These are phyloP conservation scores for Cicer judaicum DNA, from an alignment of 306 rosid species.

Conservation along the genomic window DNA sequence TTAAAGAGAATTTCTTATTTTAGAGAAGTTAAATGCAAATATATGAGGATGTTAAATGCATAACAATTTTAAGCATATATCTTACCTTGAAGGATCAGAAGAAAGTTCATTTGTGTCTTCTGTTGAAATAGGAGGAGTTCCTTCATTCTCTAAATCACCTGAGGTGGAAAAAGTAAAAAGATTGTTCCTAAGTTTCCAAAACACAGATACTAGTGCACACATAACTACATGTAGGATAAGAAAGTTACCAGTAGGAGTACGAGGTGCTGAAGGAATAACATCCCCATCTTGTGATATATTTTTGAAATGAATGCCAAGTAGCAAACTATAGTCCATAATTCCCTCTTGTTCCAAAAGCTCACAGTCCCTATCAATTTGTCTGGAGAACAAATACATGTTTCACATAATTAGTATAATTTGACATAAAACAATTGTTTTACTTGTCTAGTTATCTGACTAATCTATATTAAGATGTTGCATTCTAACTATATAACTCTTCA, in stretches of 20 bases:
- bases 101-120: constrained; percentile 71
- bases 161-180: constrained; percentile 23
- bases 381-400: constrained; percentile 39
- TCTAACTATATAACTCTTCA: neutral
- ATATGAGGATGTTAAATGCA: no score
- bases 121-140: constrained; percentile 53
- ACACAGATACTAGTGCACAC: no score
- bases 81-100: constrained; percentile 75
- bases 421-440: neutral
- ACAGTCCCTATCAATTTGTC: constrained; percentile 88
- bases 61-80: constrained; percentile 34
- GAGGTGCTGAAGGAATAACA: constrained; percentile 59
- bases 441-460: neutral
- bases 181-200: constrained; percentile 1
- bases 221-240: constrained; percentile 18
- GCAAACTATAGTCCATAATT: constrained; percentile 90
- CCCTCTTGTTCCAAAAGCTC: constrained; percentile 93
- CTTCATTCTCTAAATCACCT: constrained; percentile 61
- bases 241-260: constrained; percentile 57
- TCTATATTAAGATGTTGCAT: neutral
- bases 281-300: constrained; percentile 71
- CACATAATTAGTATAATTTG: constrained; percentile 30
- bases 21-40: no score
- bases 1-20: neutral
- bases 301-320: constrained; percentile 87